Conservation (phyloP, 1,284 basidiomycete genomes). For the Agroathelia rolfsii region DNA sequence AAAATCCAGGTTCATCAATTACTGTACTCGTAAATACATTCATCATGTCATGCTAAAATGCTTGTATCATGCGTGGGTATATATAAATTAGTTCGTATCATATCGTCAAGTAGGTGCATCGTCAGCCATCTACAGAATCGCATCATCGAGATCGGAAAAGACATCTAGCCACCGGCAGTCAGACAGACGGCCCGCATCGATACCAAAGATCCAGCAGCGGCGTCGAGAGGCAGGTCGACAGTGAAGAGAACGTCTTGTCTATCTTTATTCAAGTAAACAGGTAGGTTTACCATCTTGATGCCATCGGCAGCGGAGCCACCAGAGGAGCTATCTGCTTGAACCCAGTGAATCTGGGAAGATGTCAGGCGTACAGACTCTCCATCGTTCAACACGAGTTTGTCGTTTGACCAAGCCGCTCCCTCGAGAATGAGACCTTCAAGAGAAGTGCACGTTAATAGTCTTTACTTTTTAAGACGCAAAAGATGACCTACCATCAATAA, state of each 20-base stretch:
- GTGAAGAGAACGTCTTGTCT: constrained; percentile 86
- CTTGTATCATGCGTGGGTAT: too few species aligned
- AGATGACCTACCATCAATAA: constrained; percentile 66
- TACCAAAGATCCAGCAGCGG: constrained; percentile 51
- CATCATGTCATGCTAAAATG: too few species aligned
- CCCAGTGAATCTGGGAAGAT: constrained; percentile 79
- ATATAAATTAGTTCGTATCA: too few species aligned
- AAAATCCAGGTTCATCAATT: too few species aligned
- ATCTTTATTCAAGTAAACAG: constrained; percentile 88
- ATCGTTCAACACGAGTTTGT: constrained; percentile 68
- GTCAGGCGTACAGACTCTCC: constrained; percentile 70
- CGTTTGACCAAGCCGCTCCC: constrained; percentile 69
- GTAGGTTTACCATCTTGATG: constrained; percentile 58
- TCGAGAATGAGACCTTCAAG: constrained; percentile 71
- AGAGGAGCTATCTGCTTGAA: constrained; percentile 61
- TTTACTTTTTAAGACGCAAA: constrained; percentile 1
- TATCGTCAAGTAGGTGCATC: too few species aligned
- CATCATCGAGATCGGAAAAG: too few species aligned
- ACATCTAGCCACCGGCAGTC: constrained; percentile 59
- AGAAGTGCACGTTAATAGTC: constrained; percentile 6
- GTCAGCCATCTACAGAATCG: too few species aligned
- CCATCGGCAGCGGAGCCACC: constrained; percentile 26
- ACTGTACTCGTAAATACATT: too few species aligned
- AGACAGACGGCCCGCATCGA: constrained; percentile 77
- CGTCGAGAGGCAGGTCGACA: constrained; percentile 69